Base-by-base conservation (phyloP, 352 stramenopile species). In the Phytopythium boreale region DNA sequence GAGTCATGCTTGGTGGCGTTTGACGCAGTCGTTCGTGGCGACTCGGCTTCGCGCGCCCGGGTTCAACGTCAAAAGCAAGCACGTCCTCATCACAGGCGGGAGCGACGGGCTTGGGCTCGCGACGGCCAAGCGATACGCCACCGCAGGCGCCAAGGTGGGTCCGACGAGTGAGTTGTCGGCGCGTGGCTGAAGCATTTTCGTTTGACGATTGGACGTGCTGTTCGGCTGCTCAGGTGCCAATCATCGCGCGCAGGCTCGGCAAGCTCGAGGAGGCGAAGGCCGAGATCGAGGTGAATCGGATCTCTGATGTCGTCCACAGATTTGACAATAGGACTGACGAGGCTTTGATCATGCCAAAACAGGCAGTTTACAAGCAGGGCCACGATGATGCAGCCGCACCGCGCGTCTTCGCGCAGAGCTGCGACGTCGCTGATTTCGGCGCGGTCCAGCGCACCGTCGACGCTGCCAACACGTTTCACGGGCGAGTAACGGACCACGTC, bases 91-190 rank as follows among this genome's bases (percentile, higher is more conserved):
- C n/a, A 34, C 41, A 3, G 70, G 77, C 8, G 75, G 78, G 29
- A 87, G 75, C 61, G 71, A 69, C 12, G 78, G 78, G 0, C 70
- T 87, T n/a, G 78, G 78, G 4, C 46, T 87, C 19, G 66, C 73
- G 17, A 66, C 73, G 14, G 78, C 75, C 36, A 84, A 82, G 55
- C 64, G 73, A 20, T 84, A 87, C 50, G 77, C 75, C 0, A 26
- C 61, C 39, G 71, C 69, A 26, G 73, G 75, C 1, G 77, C 75
- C 55, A 81, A 80, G 56, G 68, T 75, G 12, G 51, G 14, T 24
- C 14, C 46, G 17, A 8, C 10, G 20, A 29, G 27, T 31, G 5
- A 15, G 19, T 36, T 17, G n/a, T 29, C 41, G 0, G 9, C 39
- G 22, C 19, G 7, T 37, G 7, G 41, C 39, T 34, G 7, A 7